Base-by-base conservation (phyloP, 2,329 filamentous ascomycete genomes). In the Dryadomyces quercus-mongolicae region DNA sequence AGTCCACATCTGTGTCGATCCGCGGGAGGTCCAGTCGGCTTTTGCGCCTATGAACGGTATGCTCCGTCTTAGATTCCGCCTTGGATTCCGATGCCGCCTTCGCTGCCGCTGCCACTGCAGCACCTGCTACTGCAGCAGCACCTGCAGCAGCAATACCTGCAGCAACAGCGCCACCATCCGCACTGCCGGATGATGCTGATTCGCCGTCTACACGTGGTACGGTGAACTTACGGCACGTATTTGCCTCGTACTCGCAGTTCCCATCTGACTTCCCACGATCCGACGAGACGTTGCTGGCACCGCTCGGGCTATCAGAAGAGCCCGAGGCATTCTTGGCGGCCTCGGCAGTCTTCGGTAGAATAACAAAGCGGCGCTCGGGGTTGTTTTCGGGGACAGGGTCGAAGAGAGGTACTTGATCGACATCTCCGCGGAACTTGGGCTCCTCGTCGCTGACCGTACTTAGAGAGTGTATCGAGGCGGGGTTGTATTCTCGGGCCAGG, bases 331-430 rank as follows among this genome's bases (percentile, higher is more conserved):
- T 9, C 49, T 34, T 45, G 38, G 53, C 18, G 42, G 38, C 51
- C n/a, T 57, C 36, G 46, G 60, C 61, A 13, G 62, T 57, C 42
- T 67, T 68, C 15, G 68, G 68, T 43, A 85, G 68, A 42, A 85
- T 67, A 9, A 86, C 80, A 60, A 84, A 88, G 43, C 84, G 78
- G 42, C 80, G 75, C 64, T 88, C 85, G 5, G 76, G 74, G 59
- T 81, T 81, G 61, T 74, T 65, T 51, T 80, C 75, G 60, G 73
- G 70, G 52, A 86, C 77, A 54, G 85, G 81, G 54, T 84, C 68
- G 22, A 91, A 71, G 50, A 90, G 72, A 13, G 81, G 82, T 25
- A 82, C 70, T 62, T 91, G 86, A 52, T 90, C 84, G 55, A 84
- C 67, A 6, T 78, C 76, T 43, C 86, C 86, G 55, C 78, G 78